phyloP scores from a whole-genome alignment of 768 basidiomycete genomes.

The Albatrellus ellisii region DNA sequence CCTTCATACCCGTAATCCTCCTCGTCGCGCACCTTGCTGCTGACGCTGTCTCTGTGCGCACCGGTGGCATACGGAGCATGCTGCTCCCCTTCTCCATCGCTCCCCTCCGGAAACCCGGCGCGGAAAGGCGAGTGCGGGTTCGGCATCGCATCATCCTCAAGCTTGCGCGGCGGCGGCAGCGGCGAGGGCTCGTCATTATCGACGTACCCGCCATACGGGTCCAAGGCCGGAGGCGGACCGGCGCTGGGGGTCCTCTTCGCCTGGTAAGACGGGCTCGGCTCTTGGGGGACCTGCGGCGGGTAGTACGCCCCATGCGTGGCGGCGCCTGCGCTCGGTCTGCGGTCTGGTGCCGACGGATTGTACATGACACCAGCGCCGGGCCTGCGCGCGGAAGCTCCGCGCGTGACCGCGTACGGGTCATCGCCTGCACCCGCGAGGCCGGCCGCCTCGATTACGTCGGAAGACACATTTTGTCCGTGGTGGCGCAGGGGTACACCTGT shows the following conservation, averaged over 20 bases:
- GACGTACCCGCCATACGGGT: constrained; percentile 18
- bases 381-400: constrained; percentile 3
- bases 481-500: constrained; percentile 9
- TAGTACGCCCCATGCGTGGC: not conserved
- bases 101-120: not conserved
- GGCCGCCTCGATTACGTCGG: constrained; percentile 11
- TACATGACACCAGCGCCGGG: constrained; percentile 1
- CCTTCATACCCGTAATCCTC: constrained; percentile 22
- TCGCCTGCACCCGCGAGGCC: constrained; percentile 3
- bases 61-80: not conserved
- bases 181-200: constrained; percentile 3
- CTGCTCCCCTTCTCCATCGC: constrained; percentile 1
- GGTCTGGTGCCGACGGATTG: constrained; percentile 14
- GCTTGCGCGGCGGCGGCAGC: not conserved
- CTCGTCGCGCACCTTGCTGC: constrained; percentile 20
- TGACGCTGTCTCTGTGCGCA: constrained; percentile 16
- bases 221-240: constrained; percentile 10
- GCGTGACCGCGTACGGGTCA: constrained; percentile 13
- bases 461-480: constrained; percentile 1
- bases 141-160: not conserved
- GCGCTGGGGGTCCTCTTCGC: constrained; percentile 6
- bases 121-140: constrained; percentile 11
- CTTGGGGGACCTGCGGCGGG: not conserved
- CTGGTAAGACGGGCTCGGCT: not conserved
- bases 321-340: not conserved